These are phyloP conservation scores for Teunomyces tritomae DNA, from an alignment of 805 yeast species.

Conservation along the genomic window DNA sequence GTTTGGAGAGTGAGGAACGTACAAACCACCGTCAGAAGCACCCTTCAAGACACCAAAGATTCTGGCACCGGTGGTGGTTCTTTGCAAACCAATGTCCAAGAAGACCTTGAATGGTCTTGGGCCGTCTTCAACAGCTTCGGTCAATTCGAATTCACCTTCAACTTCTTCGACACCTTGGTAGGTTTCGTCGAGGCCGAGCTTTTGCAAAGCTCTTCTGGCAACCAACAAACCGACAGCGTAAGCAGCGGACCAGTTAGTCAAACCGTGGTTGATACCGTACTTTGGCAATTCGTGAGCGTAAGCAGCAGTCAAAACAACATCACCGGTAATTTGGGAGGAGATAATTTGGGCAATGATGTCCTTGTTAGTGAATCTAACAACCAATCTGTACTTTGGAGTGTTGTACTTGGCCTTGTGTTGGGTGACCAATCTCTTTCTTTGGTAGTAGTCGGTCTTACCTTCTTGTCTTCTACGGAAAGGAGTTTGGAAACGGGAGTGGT, in stretches of 20 bases:
- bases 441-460: slow-evolving; percentile 99
- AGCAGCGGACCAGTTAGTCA: slow-evolving; percentile 99
- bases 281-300: slow-evolving; percentile 98
- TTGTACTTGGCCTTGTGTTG: slow-evolving; percentile 99
- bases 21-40: slow-evolving; percentile 99
- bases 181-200: slow-evolving; percentile 97
- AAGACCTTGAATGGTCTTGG: slow-evolving; percentile 99
- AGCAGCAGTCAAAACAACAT: slow-evolving; percentile 93
- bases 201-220: slow-evolving; percentile 98
- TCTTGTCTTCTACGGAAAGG: slow-evolving; percentile 99
- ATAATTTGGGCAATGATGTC: slow-evolving; percentile 98
- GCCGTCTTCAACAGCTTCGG: slow-evolving; percentile 98
- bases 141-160: slow-evolving; percentile 97
- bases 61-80: slow-evolving; percentile 99
- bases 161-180: slow-evolving; percentile 99
- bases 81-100: slow-evolving; percentile 98
- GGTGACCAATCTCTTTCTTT: slow-evolving; percentile 98
- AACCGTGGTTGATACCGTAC: slow-evolving; percentile 97
- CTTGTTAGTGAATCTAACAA: slow-evolving; percentile 99
- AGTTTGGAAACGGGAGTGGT: slow-evolving; percentile 99
- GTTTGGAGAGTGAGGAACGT: slow-evolving; percentile 98
- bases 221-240: slow-evolving; percentile 97
- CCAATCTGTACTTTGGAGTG: slow-evolving; percentile 99
- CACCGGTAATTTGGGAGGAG: slow-evolving; percentile 97
- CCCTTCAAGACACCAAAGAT: slow-evolving; percentile 99